phyloP scores from a whole-genome alignment of 805 yeast genomes.

The Debaryomyces maramus region DNA sequence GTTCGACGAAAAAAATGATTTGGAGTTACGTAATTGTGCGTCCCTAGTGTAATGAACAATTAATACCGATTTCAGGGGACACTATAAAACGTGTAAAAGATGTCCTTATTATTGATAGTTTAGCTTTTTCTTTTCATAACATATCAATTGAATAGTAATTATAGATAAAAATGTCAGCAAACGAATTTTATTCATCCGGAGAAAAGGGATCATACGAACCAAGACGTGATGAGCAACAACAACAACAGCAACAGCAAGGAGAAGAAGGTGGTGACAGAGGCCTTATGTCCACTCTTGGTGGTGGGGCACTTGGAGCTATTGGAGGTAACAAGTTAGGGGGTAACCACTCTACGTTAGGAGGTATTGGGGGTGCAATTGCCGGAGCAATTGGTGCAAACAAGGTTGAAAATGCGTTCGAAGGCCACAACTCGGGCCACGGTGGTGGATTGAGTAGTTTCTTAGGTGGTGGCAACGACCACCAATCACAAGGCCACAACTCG shows the following conservation, averaged over 20 bases:
- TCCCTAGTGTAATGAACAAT: no score
- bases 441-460: constrained; percentile 17
- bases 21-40: neutral
- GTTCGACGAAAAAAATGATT: neutral
- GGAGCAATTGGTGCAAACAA: constrained; percentile 59
- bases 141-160: no score
- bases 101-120: no score
- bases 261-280: constrained; percentile 42
- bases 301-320: constrained; percentile 55
- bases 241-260: constrained; percentile 23
- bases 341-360: constrained; percentile 43
- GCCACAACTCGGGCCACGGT: constrained; percentile 11
- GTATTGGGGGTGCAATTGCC: constrained; percentile 52
- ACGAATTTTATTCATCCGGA: constrained; percentile 53
- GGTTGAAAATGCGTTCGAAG: constrained; percentile 40
- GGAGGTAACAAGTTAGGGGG: constrained; percentile 49
- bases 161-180: constrained; percentile 48
- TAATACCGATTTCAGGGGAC: no score
- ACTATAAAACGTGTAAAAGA: neutral
- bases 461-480: constrained; percentile 18
- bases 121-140: no score
- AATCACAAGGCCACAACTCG: constrained; percentile 10
- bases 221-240: constrained; percentile 7
- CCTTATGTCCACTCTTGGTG: constrained; percentile 43
- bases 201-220: constrained; percentile 35